Evolutionary conservation across 129 eudicot species (phyloP).

Genomic region (Scalesia atractyloides): DNA sequence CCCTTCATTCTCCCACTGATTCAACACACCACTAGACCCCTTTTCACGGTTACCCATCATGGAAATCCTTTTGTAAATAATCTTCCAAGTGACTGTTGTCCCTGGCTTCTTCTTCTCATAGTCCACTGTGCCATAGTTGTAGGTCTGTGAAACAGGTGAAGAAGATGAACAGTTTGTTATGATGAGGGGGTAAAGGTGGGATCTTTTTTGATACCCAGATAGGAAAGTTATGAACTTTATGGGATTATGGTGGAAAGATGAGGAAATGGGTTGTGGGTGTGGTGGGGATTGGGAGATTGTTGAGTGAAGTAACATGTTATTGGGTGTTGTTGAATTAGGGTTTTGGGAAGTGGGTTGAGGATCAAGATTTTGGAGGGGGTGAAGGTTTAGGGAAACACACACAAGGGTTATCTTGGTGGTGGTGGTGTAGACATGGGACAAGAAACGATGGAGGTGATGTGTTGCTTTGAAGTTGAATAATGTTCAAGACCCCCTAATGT

Average conservation of each 20-base stretch:
- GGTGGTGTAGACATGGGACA: conserved; percentile 23
- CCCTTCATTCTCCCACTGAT: conserved; percentile 66
- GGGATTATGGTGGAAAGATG: conserved; percentile 27
- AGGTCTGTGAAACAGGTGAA: conserved; percentile 29
- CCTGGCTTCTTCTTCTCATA: conserved; percentile 50
- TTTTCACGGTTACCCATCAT: conserved; percentile 41
- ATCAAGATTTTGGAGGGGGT: neutral
- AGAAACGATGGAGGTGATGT: conserved; percentile 9
- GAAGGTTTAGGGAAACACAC: neutral
- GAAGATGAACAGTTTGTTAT: conserved; percentile 26
- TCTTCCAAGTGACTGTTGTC: conserved; percentile 48
- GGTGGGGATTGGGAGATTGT: conserved; percentile 35
- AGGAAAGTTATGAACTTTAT: conserved; percentile 26
- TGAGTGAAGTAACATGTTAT: conserved; percentile 41
- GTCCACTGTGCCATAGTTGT: conserved; percentile 49
- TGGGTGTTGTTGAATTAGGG: conserved; percentile 12
- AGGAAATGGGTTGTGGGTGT: conserved; percentile 29
- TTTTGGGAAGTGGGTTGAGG: conserved; percentile 11
- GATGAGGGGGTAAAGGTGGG: conserved; percentile 18
- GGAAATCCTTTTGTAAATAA: conserved; percentile 56
- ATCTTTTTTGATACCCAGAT: conserved; percentile 34
- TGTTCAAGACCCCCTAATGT: too few relatives aligned
- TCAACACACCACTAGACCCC: conserved; percentile 57
- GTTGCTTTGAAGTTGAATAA: neutral
- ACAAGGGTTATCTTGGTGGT: conserved; percentile 36